A percentile compares a stretch with the other conserved stretches of the same genome.
These are phyloP conservation scores for Ogataea degrootiae DNA, from an alignment of 805 yeast genomes.

Conservation along the genomic window DNA sequence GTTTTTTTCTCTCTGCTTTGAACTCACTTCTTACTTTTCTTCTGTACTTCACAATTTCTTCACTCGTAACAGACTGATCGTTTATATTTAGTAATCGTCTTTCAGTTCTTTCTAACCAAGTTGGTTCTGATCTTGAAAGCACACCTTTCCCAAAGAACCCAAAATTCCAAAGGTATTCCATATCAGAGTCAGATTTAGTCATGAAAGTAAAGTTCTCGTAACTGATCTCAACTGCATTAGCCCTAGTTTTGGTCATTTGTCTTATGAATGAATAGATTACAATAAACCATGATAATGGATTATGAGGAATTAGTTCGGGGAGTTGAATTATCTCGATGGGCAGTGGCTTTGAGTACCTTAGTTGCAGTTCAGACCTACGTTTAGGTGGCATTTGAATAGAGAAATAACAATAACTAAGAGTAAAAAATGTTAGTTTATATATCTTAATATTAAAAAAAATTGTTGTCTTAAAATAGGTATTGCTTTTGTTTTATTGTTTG, in stretches of 20 bases:
- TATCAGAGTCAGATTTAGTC: constrained; percentile 40
- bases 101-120: constrained; percentile 72
- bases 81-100: constrained; percentile 38
- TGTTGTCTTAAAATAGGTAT: neutral
- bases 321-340: constrained; percentile 35
- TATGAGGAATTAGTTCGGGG: constrained; percentile 39
- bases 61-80: constrained; percentile 41
- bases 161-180: constrained; percentile 63
- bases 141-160: constrained; percentile 96
- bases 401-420: neutral
- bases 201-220: constrained; percentile 28
- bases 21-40: constrained; percentile 68
- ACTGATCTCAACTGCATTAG: constrained; percentile 2
- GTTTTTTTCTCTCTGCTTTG: constrained; percentile 60
- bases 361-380: constrained; percentile 3
- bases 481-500: too few relatives aligned
- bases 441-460: neutral
- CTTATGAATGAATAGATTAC: constrained; percentile 26
- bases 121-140: constrained; percentile 85
- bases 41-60: constrained; percentile 72
- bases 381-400: constrained; percentile 5
- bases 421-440: constrained; percentile 5
- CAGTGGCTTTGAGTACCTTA: constrained; percentile 28
- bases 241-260: constrained; percentile 3
- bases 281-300: constrained; percentile 43